Base-by-base conservation (phyloP, 2,329 filamentous ascomycete species). In the Fusarium marasasianum region DNA sequence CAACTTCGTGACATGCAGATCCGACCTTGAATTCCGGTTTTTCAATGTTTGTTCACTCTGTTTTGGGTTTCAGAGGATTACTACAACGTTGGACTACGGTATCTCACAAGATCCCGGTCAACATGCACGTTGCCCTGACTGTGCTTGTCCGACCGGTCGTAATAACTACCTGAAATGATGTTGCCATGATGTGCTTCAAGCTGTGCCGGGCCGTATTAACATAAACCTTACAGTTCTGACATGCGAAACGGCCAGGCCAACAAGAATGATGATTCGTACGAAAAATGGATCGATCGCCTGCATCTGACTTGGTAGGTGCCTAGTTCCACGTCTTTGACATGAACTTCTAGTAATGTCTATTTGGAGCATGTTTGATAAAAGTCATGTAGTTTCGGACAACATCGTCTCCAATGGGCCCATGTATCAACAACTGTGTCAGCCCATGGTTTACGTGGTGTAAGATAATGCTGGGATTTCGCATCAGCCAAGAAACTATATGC, bases 1-100 rank as follows among this genome's bases (percentile, higher is more conserved):
- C 43, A 75, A 74, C 74, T 76, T 73, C 62, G 65, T 75, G 69
- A 71, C 71, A 69, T 75, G 75, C 76, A 76, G 75, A 78, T 74
- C 75, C 61, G 72, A 57, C 68, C 64, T 66, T 60, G 58, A 66
- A 76, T 75, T 72, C 76, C 72, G 66, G 65, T 57, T 69, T 77
- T 75, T 53, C 47, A 45, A 41, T 55, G 33, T 47, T 40, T 63
- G 66, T 35, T 56, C 48, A 48, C 51, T 41, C 58, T 54, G 40
- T 37, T 44, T 63, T 53, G 45, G 48, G 48, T 24, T 40, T 55
- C 64, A 22, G 48, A 66, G 40, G 40, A 20, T 29, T 66, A 54
- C 33, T 66, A 44, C 17, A 33, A 33, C 40, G 51, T 38, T 56
- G 60, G 38, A 17, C 57, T 57, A 50, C 31, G 24, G 41, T 29